Evolutionary conservation across 2,329 filamentous ascomycete genomes (phyloP).

Genomic region (Berkeleyomyces rouxiae): DNA sequence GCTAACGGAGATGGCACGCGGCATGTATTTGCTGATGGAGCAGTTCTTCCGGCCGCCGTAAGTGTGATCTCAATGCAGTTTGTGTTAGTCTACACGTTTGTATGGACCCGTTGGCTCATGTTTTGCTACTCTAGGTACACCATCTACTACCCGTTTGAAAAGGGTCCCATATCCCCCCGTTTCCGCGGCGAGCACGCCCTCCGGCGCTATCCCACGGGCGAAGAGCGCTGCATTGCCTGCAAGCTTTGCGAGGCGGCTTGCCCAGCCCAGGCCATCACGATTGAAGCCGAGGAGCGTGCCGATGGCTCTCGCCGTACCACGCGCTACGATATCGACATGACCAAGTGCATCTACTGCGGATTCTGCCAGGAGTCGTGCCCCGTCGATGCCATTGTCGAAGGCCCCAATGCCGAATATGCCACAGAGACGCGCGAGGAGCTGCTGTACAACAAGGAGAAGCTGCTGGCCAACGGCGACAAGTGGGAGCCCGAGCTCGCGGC

Average conservation of each 20-base stretch:
- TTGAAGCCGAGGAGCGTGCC: constrained; percentile 94
- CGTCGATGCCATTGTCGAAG: constrained; percentile 72
- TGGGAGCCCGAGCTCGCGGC: constrained; percentile 97
- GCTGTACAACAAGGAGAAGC: constrained; percentile 93
- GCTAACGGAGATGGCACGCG: constrained; percentile 84
- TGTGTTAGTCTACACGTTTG: not conserved
- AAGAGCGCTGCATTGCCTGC: constrained; percentile 98
- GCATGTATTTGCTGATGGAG: constrained; percentile 96
- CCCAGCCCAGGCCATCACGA: constrained; percentile 95
- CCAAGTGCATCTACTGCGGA: constrained; percentile 99
- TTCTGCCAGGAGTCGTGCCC: constrained; percentile 99
- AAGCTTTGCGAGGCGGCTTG: constrained; percentile 98
- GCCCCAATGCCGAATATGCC: constrained; percentile 45
- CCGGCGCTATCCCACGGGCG: constrained; percentile 86
- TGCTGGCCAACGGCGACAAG: constrained; percentile 78
- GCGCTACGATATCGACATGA: constrained; percentile 99
- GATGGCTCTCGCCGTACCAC: constrained; percentile 92
- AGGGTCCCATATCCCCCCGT: constrained; percentile 91
- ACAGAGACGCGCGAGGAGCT: constrained; percentile 72
- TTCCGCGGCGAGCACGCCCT: constrained; percentile 98
- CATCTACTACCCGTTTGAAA: constrained; percentile 97
- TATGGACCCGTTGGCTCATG: constrained; percentile 4
- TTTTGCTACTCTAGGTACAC: constrained; percentile 53
- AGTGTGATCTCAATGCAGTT: constrained; percentile 27
- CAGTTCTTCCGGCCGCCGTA: constrained; percentile 97